These are phyloP conservation scores for Aspergillus felis DNA, from an alignment of 2,329 filamentous ascomycete genomes.

Conservation along the genomic window DNA sequence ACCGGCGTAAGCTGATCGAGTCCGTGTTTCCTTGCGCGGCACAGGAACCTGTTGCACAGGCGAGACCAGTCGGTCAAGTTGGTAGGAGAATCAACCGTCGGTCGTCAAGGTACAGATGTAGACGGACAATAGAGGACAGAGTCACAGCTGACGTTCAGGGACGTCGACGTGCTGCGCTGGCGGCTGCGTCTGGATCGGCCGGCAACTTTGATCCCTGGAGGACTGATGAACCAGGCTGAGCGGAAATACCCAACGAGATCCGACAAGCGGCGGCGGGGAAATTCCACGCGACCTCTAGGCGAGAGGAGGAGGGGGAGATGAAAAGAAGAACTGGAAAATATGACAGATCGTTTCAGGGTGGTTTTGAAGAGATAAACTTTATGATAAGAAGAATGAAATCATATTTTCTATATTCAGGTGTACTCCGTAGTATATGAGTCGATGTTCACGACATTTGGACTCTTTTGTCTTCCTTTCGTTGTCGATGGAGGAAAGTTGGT, in stretches of 20 bases:
- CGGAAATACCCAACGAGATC: slow-evolving; percentile 20
- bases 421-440: not conserved
- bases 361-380: slow-evolving; percentile 1
- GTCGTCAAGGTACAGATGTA: slow-evolving; percentile 7
- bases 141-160: slow-evolving; percentile 13
- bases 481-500: not conserved
- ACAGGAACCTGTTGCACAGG: slow-evolving; percentile 12
- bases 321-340: not conserved
- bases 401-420: not conserved
- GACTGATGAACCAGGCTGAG: slow-evolving; percentile 11
- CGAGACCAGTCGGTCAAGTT: slow-evolving; percentile 16
- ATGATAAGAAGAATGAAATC: not conserved
- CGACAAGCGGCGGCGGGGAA: slow-evolving; percentile 15
- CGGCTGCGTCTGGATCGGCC: slow-evolving; percentile 24
- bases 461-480: not conserved
- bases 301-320: slow-evolving; percentile 3
- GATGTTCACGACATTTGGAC: not conserved
- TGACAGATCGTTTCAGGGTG: slow-evolving; percentile 14
- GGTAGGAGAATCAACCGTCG: slow-evolving; percentile 18
- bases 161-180: slow-evolving; percentile 19
- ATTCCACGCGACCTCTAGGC: slow-evolving; percentile 1
- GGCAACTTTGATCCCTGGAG: slow-evolving; percentile 21
- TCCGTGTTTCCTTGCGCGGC: slow-evolving; percentile 11
- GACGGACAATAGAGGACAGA: slow-evolving; percentile 11
- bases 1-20: slow-evolving; percentile 9